These are phyloP conservation scores for Annulohypoxylon bovei DNA, from an alignment of 495 filamentous ascomycete species.

Conservation along the genomic window DNA sequence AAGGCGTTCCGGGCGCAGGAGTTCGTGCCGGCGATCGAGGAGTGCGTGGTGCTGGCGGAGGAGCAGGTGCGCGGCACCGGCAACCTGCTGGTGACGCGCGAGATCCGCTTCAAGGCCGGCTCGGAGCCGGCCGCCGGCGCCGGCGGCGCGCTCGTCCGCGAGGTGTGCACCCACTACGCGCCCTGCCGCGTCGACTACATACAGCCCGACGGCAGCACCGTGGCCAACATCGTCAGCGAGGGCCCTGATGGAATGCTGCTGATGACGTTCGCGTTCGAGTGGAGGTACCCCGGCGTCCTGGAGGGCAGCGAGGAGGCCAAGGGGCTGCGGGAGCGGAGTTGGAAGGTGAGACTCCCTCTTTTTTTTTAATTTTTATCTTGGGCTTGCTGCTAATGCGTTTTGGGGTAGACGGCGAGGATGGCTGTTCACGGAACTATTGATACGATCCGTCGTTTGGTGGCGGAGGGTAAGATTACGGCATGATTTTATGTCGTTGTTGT, in stretches of 20 bases:
- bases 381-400: neutral
- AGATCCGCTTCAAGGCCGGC: conserved; percentile 45
- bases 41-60: conserved; percentile 47
- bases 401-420: conserved; percentile 49
- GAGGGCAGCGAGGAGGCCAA: conserved; percentile 45
- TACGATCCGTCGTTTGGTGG: conserved; percentile 48
- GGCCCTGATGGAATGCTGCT: conserved; percentile 46
- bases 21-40: conserved; percentile 53
- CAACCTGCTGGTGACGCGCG: conserved; percentile 41
- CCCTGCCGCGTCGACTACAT: conserved; percentile 52
- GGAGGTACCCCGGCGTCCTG: conserved; percentile 45
- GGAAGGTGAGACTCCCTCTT: conserved; percentile 42
- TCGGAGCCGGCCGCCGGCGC: conserved; percentile 1
- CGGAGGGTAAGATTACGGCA: conserved; percentile 41
- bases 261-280: conserved; percentile 56
- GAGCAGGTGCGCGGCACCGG: conserved; percentile 22
- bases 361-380: neutral
- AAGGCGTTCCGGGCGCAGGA: conserved; percentile 52
- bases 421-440: conserved; percentile 54
- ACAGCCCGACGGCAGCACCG: conserved; percentile 50
- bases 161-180: conserved; percentile 45
- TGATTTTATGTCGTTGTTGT: neutral
- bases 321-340: conserved; percentile 44
- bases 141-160: conserved; percentile 18
- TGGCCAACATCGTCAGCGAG: conserved; percentile 49